These are phyloP conservation scores for Aspergillus niger DNA, from an alignment of 2,329 filamentous ascomycete species.

Conservation along the genomic window DNA sequence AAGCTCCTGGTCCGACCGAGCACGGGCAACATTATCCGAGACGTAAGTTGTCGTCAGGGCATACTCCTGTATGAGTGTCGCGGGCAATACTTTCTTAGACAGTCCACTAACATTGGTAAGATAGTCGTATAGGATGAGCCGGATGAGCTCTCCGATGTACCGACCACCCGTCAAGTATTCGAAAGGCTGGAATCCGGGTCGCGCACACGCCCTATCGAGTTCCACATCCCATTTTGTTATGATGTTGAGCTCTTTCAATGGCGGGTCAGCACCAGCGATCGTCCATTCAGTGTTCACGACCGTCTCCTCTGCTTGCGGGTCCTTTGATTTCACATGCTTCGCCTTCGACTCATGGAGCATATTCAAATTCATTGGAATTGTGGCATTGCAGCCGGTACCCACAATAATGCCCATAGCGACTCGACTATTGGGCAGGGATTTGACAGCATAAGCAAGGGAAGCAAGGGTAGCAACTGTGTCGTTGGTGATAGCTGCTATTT, in stretches of 20 bases:
- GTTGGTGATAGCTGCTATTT: constrained; percentile 76
- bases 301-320: constrained; percentile 61
- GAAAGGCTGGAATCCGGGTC: constrained; percentile 75
- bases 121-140: constrained; percentile 69
- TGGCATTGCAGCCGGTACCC: constrained; percentile 79
- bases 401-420: constrained; percentile 80
- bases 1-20: constrained; percentile 53
- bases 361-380: constrained; percentile 68
- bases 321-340: constrained; percentile 50
- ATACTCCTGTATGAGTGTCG: constrained; percentile 59
- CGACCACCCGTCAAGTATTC: constrained; percentile 83
- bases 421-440: constrained; percentile 61
- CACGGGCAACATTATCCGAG: constrained; percentile 65
- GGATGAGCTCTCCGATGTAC: constrained; percentile 75
- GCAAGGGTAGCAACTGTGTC: constrained; percentile 79
- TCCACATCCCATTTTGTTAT: constrained; percentile 71
- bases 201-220: constrained; percentile 67
- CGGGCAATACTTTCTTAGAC: constrained; percentile 52
- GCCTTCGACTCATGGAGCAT: constrained; percentile 66
- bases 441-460: constrained; percentile 72
- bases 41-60: constrained; percentile 72
- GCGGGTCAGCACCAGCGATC: constrained; percentile 72
- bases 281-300: constrained; percentile 85
- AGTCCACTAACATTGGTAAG: constrained; percentile 50
- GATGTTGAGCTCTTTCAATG: constrained; percentile 60